Percentiles rank a stretch among this genome's conserved stretches.
phyloP scores from a whole-genome alignment of 2,329 filamentous ascomycete genomes.

The Pseudofabraea citricarpa region DNA sequence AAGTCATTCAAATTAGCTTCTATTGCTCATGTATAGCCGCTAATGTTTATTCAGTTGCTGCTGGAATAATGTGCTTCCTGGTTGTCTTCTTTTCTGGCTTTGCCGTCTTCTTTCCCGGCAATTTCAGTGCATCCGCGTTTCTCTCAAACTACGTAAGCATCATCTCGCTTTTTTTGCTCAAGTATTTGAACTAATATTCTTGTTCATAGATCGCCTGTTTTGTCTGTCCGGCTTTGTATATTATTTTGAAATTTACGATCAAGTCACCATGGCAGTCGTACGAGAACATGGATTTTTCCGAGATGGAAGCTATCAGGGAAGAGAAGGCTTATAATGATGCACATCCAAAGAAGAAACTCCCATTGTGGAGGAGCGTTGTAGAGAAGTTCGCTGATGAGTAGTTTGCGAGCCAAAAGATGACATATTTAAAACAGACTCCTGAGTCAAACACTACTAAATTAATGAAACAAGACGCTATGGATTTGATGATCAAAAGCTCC shows the following conservation, averaged over 20 bases:
- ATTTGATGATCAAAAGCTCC: too few relatives aligned
- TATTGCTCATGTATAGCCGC: conserved; percentile 38
- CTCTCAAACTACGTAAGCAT: not conserved
- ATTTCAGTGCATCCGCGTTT: conserved; percentile 8
- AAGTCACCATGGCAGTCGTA: conserved; percentile 1
- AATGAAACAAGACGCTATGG: too few relatives aligned
- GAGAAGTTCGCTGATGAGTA: conserved; percentile 3
- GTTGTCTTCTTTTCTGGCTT: conserved; percentile 63
- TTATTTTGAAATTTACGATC: conserved; percentile 1
- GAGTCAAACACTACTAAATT: too few relatives aligned
- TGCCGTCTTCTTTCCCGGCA: conserved; percentile 50
- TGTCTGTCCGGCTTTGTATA: not conserved
- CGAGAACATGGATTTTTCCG: not conserved
- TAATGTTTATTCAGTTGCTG: conserved; percentile 47
- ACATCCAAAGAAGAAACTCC: not conserved
- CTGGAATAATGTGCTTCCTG: conserved; percentile 47
- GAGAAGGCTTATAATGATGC: not conserved
- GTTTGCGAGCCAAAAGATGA: too few relatives aligned
- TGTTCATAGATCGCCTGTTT: conserved; percentile 1
- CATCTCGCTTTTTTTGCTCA: not conserved
- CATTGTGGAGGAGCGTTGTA: not conserved
- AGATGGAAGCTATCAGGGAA: not conserved
- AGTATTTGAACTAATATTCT: not conserved
- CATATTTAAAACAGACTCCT: too few relatives aligned
- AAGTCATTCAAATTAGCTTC: not conserved